phyloP scores from a whole-genome alignment of 345 rosid genomes.

The Melaleuca alternifolia region DNA sequence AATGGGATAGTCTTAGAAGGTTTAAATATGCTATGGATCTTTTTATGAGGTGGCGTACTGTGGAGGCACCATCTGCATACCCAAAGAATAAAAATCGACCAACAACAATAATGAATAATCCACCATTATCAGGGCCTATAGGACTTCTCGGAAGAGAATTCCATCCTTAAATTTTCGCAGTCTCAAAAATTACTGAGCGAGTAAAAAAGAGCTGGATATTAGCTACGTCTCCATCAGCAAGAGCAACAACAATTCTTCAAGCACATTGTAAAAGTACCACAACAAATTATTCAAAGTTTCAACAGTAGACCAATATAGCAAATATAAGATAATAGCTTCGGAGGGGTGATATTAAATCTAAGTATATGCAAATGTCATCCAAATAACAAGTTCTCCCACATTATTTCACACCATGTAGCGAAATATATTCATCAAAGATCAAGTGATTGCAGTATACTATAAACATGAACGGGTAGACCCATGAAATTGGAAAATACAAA shows the following conservation, averaged over 20 bases:
- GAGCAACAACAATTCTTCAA: background rate
- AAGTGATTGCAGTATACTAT: background rate
- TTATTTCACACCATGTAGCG: background rate
- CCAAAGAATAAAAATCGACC: no score
- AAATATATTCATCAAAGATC: background rate
- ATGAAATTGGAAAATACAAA: background rate
- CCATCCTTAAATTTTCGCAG: constrained; percentile 47
- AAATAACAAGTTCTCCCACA: background rate
- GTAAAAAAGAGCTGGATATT: background rate
- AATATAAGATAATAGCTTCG: background rate
- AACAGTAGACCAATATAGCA: background rate
- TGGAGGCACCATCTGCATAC: no score
- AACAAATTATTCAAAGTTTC: background rate
- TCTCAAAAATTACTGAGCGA: background rate
- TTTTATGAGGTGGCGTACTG: no score
- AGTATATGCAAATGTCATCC: background rate
- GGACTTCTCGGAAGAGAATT: constrained; percentile 24
- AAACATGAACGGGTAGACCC: background rate
- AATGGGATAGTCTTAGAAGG: no score
- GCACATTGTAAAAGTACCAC: background rate
- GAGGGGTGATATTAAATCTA: background rate
- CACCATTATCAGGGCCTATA: constrained; percentile 33
- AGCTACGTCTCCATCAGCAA: background rate
- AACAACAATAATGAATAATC: constrained; percentile 42
- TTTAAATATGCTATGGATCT: no score